Percentiles rank a stretch among this genome's conserved stretches.
These are phyloP conservation scores for Lasiodiplodia hormozganensis DNA, from an alignment of 2,329 filamentous ascomycete species.

Conservation along the genomic window DNA sequence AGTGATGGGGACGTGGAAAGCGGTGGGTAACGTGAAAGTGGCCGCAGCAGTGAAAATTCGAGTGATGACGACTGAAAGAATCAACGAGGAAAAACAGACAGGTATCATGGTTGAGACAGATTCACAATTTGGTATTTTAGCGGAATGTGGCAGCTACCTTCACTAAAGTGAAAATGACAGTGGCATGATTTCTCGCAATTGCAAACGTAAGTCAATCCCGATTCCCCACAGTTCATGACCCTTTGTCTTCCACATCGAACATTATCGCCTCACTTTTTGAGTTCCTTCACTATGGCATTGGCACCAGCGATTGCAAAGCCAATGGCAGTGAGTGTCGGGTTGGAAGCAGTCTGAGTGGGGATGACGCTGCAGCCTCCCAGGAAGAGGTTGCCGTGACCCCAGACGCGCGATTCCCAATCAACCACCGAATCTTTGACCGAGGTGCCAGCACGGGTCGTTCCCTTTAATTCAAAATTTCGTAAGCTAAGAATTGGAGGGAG, in stretches of 20 bases:
- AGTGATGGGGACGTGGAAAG: too few species aligned
- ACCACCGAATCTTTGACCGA: background rate
- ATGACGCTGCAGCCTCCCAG: constrained; percentile 2
- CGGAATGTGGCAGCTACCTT: too few species aligned
- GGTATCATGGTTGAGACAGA: too few species aligned
- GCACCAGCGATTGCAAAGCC: background rate
- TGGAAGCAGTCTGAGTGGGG: background rate
- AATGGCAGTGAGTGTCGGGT: background rate
- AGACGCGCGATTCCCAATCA: background rate
- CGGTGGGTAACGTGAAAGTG: too few species aligned
- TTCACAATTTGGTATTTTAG: too few species aligned
- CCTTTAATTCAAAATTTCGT: background rate
- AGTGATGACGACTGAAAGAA: too few species aligned
- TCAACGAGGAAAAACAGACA: too few species aligned
- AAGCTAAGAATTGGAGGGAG: background rate
- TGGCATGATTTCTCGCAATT: too few species aligned
- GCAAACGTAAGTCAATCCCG: too few species aligned
- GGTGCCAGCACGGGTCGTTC: background rate
- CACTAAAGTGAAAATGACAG: too few species aligned
- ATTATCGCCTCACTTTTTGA: background rate
- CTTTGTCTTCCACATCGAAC: background rate
- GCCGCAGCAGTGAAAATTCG: too few species aligned
- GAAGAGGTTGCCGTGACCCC: background rate
- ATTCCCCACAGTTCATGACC: too few species aligned
- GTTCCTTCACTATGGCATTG: background rate